A percentile compares a stretch with the other conserved stretches of the same genome.
Evolutionary conservation across 2,329 filamentous ascomycete species (phyloP).

Genomic region (Monosporascus sp.): DNA sequence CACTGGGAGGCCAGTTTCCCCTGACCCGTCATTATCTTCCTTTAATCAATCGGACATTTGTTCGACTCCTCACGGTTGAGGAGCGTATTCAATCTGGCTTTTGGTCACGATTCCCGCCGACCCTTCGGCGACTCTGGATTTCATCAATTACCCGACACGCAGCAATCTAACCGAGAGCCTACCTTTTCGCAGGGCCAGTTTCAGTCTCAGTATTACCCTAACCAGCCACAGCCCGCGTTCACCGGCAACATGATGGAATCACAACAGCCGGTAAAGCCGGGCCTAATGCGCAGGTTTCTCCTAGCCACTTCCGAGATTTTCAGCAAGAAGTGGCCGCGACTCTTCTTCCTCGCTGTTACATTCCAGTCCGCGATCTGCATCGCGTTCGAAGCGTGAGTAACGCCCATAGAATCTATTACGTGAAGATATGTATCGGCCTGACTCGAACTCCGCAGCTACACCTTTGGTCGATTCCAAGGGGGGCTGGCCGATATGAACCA

Average conservation of each 20-base stretch:
- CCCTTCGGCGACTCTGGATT: not conserved
- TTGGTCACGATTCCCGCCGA: not conserved
- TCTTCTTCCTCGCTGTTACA: slow-evolving; percentile 70
- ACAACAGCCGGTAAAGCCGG: slow-evolving; percentile 27
- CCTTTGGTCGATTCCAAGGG: slow-evolving; percentile 81
- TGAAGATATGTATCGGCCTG: not conserved
- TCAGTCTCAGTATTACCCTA: slow-evolving; percentile 6
- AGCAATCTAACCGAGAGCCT: slow-evolving; percentile 11
- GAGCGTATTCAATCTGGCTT: not conserved
- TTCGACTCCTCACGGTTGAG: not conserved
- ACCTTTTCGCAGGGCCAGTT: not conserved
- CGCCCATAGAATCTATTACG: too few relatives aligned
- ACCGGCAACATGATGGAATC: slow-evolving; percentile 29
- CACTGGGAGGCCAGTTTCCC: not conserved
- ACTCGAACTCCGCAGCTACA: slow-evolving; percentile 55
- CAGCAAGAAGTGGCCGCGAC: slow-evolving; percentile 81
- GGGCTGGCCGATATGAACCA: slow-evolving; percentile 37
- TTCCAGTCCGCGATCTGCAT: slow-evolving; percentile 77
- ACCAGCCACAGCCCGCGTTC: slow-evolving; percentile 8
- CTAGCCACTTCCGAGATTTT: slow-evolving; percentile 64
- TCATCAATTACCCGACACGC: not conserved
- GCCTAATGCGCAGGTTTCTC: slow-evolving; percentile 8
- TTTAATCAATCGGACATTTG: not conserved
- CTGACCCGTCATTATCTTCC: not conserved
- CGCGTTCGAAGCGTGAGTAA: slow-evolving; percentile 76